These are phyloP conservation scores for Syncephalastrum racemosum DNA, from an alignment of 371 early-diverging fungal species.

Conservation along the genomic window DNA sequence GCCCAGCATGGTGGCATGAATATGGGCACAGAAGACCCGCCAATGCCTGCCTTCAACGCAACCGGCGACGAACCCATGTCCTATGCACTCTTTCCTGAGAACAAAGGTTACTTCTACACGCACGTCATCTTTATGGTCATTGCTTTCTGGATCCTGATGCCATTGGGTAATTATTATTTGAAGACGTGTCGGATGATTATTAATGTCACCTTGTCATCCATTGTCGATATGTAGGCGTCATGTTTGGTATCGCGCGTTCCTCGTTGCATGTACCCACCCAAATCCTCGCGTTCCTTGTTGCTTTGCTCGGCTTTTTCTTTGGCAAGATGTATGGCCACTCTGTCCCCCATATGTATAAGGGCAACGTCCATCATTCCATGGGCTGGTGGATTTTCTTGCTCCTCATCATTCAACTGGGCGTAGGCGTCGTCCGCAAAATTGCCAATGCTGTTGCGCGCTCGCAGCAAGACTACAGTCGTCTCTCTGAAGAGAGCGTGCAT, in stretches of 20 bases:
- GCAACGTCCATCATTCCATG: constrained; percentile 47
- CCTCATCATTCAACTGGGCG: constrained; percentile 35
- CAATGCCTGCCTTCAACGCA: constrained; percentile 40
- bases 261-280: constrained; percentile 48
- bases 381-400: constrained; percentile 46
- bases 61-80: constrained; percentile 54
- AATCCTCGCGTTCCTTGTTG: constrained; percentile 30
- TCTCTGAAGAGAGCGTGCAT: constrained; percentile 26
- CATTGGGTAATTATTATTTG: constrained; percentile 35
- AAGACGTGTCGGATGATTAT: background rate
- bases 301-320: constrained; percentile 47
- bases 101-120: constrained; percentile 40
- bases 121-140: constrained; percentile 47
- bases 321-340: constrained; percentile 48
- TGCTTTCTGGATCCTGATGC: constrained; percentile 51
- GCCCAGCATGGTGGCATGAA: constrained; percentile 29
- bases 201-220: background rate
- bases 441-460: constrained; percentile 40
- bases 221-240: constrained; percentile 31
- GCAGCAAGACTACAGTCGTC: constrained; percentile 26
- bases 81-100: constrained; percentile 42
- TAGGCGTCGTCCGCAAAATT: constrained; percentile 49
- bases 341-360: constrained; percentile 43
- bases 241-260: constrained; percentile 52
- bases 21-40: constrained; percentile 29